Base-by-base conservation (phyloP, 805 yeast genomes). In the Teunomyces tritomae region DNA sequence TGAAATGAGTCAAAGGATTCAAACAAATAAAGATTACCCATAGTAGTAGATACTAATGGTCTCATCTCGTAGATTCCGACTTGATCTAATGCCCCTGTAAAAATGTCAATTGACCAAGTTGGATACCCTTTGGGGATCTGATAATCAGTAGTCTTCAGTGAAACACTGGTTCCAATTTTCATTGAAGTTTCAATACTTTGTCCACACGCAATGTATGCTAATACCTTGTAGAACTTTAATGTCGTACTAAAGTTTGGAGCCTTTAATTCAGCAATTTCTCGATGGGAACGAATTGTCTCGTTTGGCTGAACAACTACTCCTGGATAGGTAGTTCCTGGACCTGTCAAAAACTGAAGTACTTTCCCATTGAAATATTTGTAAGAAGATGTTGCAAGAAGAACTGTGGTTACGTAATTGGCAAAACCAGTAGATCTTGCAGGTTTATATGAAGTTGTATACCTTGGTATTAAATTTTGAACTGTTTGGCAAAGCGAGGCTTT, bases 31-130 rank as follows among this genome's bases (percentile, higher is more conserved):
- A 73, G 48, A 5, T 47, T 47, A 0, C 79, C 78, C 49, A 66
- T 63, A 4, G 77, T 63, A 9, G 54, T 57, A 47, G 51, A 57
- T 3, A 63, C 58, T 47, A 74, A 51, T 1, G 61, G 43, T 45
- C 62, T 68, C 77, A 73, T 71, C 48, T 74, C 79, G 49, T 68
- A 71, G 8, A 71, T 42, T 1, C 79, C 79, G 1, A 64, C 67
- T 51, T 74, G 78, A 46, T 74, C 77, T 13, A 65, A 54, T 1
- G 74, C 67, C 1, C 71, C 76, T 1, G 66, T 50, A 49, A 63
- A 72, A 4, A 74, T 44, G 45, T 71, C 66, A 26, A 63, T 49
- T 1, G 63, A 44, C 66, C 69, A 67, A 28, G 51, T 50, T 2
- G 71, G 61, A n/a, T 47, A 8, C 10, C 46, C 50, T 8, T 48